These are phyloP conservation scores for Thermothielavioides terrestris DNA, from an alignment of 495 filamentous ascomycete species.

Conservation along the genomic window DNA sequence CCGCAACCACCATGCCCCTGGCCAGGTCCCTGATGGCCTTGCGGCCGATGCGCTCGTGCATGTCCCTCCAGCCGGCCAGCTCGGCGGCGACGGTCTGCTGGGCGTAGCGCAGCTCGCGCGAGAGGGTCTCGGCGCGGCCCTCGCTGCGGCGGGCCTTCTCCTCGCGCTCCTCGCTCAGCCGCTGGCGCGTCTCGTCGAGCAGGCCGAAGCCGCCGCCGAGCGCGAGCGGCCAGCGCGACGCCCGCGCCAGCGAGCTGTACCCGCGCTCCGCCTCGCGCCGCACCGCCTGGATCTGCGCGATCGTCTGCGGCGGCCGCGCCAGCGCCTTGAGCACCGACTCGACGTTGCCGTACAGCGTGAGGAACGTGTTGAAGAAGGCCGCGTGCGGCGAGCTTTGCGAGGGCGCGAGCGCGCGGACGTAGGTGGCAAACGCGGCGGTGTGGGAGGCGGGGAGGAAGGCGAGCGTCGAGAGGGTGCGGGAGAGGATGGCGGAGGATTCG, in stretches of 20 bases:
- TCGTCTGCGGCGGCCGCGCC: slow-evolving; percentile 69
- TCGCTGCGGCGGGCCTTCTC: slow-evolving; percentile 59
- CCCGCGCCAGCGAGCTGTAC: slow-evolving; percentile 60
- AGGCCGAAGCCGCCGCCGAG: slow-evolving; percentile 41
- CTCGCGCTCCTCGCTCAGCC: slow-evolving; percentile 69
- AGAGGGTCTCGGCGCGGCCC: slow-evolving; percentile 55
- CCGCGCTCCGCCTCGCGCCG: slow-evolving; percentile 65
- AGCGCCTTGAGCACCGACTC: slow-evolving; percentile 73
- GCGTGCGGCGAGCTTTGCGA: slow-evolving; percentile 66
- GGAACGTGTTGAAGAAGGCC: slow-evolving; percentile 62
- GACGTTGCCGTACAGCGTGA: slow-evolving; percentile 68
- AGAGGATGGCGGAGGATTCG: slow-evolving; percentile 55
- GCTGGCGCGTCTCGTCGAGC: slow-evolving; percentile 81
- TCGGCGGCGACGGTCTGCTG: slow-evolving; percentile 89
- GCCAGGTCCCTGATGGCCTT: slow-evolving; percentile 69
- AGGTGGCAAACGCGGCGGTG: slow-evolving; percentile 62
- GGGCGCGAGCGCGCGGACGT: slow-evolving; percentile 56
- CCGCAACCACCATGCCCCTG: slow-evolving; percentile 64
- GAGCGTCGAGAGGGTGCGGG: slow-evolving; percentile 49
- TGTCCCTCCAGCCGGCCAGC: slow-evolving; percentile 86
- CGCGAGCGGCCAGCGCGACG: slow-evolving; percentile 66
- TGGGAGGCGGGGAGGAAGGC: slow-evolving; percentile 60
- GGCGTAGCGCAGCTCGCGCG: slow-evolving; percentile 77
- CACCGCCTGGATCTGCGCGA: slow-evolving; percentile 56
- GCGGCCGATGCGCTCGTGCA: slow-evolving; percentile 67